phyloP scores from a whole-genome alignment of 495 filamentous ascomycete species.

The Xylaria bambusicola region DNA sequence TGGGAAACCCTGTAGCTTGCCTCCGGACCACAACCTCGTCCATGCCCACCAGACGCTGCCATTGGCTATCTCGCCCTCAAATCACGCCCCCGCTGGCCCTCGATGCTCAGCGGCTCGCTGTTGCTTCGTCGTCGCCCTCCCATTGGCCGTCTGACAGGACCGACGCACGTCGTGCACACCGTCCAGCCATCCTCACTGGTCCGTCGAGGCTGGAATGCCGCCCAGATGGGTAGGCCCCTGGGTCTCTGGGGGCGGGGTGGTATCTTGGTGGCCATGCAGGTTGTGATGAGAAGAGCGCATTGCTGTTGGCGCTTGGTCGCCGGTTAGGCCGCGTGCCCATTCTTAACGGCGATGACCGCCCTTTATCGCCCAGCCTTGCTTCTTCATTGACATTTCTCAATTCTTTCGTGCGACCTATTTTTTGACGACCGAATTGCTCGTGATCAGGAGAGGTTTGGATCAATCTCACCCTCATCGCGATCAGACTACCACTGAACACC shows the following conservation, averaged over 20 bases:
- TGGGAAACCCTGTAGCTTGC: background rate
- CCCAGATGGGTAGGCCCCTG: conserved; percentile 28
- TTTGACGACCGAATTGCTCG: too few relatives aligned
- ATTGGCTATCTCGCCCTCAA: conserved; percentile 24
- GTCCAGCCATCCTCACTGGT: conserved; percentile 31
- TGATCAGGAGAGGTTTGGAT: too few relatives aligned
- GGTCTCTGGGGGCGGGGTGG: conserved; percentile 25
- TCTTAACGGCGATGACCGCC: conserved; percentile 19
- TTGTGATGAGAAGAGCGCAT: conserved; percentile 3
- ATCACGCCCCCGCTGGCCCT: conserved; percentile 24
- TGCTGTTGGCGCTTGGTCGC: conserved; percentile 1
- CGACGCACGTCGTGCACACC: conserved; percentile 35
- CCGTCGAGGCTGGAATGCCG: conserved; percentile 28
- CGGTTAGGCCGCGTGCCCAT: conserved; percentile 9
- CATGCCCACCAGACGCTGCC: conserved; percentile 18
- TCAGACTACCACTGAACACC: background rate
- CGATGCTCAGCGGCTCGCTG: conserved; percentile 30
- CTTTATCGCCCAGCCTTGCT: conserved; percentile 10
- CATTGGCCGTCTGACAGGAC: conserved; percentile 24
- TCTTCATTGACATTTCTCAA: conserved; percentile 8
- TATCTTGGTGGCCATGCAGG: conserved; percentile 14
- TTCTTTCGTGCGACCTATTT: background rate
- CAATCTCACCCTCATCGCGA: background rate
- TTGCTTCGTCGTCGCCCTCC: conserved; percentile 12
- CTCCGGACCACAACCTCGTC: background rate